These are phyloP conservation scores for Laguncularia racemosa DNA, from an alignment of 345 rosid genomes.

Conservation along the genomic window DNA sequence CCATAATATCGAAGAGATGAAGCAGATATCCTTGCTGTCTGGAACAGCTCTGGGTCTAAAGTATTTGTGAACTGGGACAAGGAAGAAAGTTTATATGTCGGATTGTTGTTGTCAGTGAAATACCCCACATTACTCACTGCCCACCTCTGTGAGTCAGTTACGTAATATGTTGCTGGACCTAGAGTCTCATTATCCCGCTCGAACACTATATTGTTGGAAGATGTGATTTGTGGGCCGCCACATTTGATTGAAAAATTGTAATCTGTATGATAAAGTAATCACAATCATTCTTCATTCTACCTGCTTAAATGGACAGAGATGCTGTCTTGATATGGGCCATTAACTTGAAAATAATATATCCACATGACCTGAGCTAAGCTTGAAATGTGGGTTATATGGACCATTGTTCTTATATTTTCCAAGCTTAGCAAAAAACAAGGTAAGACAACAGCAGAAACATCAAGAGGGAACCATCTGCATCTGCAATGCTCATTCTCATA, in stretches of 20 bases:
- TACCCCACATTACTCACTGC: conserved; percentile 40
- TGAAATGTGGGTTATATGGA: too few relatives aligned
- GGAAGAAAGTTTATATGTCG: conserved; percentile 17
- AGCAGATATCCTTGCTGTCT: conserved; percentile 58
- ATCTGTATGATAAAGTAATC: conserved; percentile 25
- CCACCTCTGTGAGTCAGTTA: conserved; percentile 32
- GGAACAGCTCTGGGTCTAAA: conserved; percentile 29
- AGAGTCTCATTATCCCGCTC: conserved; percentile 43
- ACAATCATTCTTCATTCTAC: not conserved
- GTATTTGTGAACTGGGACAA: conserved; percentile 30
- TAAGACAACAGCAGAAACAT: too few relatives aligned
- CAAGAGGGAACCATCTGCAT: too few relatives aligned
- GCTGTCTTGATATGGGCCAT: not conserved
- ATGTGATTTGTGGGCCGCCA: conserved; percentile 51
- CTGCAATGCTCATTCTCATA: too few relatives aligned
- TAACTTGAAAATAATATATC: too few relatives aligned
- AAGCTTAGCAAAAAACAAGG: too few relatives aligned
- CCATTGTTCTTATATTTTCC: too few relatives aligned
- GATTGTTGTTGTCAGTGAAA: conserved; percentile 26
- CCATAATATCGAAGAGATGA: conserved; percentile 74
- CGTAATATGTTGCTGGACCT: conserved; percentile 53
- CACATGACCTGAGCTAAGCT: too few relatives aligned
- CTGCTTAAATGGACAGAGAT: not conserved
- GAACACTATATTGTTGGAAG: conserved; percentile 23
- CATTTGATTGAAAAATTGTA: conserved; percentile 45